Evolutionary conservation across 352 stramenopile genomes (phyloP).

Genomic region (Blastocystis sp.): DNA sequence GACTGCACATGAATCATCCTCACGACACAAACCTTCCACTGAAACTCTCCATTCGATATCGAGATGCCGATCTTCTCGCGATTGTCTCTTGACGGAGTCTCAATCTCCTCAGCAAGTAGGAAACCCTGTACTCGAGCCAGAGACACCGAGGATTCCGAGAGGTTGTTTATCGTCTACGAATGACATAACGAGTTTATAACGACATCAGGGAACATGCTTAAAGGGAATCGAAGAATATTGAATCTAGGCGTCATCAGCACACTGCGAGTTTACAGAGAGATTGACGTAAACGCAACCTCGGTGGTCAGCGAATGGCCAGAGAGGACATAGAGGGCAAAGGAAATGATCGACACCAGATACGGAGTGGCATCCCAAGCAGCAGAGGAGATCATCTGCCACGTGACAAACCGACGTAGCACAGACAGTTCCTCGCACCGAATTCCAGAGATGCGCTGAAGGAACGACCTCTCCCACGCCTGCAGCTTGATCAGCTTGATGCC

Average conservation of each 20-base stretch:
- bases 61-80: background rate
- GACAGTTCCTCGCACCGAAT: constrained; percentile 26
- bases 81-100: background rate
- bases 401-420: background rate
- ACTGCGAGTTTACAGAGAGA: constrained; percentile 53
- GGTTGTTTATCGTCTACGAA: constrained; percentile 38
- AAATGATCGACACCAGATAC: constrained; percentile 65
- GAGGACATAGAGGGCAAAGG: constrained; percentile 65
- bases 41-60: background rate
- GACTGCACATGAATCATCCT: background rate
- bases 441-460: constrained; percentile 34
- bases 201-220: constrained; percentile 64
- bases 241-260: constrained; percentile 53
- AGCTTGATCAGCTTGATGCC: constrained; percentile 77
- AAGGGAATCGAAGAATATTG: constrained; percentile 65
- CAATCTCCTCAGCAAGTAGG: constrained; percentile 65
- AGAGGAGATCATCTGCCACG: background rate
- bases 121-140: constrained; percentile 69
- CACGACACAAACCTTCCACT: background rate
- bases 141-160: constrained; percentile 68
- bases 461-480: constrained; percentile 71
- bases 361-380: constrained; percentile 63
- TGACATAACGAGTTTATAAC: background rate
- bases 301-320: constrained; percentile 55
- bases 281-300: constrained; percentile 64